These are phyloP conservation scores for Anthostomella pinea DNA, from an alignment of 2,329 filamentous ascomycete species.

Conservation along the genomic window DNA sequence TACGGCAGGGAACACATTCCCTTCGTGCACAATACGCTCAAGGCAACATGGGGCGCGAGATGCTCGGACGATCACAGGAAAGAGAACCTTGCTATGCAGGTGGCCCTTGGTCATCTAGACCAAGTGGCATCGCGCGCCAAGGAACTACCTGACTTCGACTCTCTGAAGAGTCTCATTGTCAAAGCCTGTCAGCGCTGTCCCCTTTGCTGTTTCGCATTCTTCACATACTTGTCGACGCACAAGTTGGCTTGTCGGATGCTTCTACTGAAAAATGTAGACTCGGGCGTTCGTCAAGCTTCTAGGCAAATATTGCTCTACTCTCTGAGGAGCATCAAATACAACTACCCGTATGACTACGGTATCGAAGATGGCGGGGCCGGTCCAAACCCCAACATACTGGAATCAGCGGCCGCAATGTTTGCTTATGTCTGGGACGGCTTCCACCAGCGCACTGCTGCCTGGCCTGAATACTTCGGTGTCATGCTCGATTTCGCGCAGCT, in stretches of 20 bases:
- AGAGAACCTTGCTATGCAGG: slow-evolving; percentile 51
- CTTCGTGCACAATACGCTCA: slow-evolving; percentile 64
- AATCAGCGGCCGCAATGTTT: slow-evolving; percentile 46
- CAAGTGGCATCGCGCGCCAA: slow-evolving; percentile 72
- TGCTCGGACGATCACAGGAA: slow-evolving; percentile 48
- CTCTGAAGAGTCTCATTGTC: slow-evolving; percentile 48
- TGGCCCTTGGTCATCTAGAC: slow-evolving; percentile 65
- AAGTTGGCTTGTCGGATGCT: slow-evolving; percentile 61
- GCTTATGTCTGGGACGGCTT: slow-evolving; percentile 60
- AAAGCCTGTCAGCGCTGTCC: slow-evolving; percentile 49
- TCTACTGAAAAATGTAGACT: slow-evolving; percentile 59
- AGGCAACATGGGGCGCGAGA: slow-evolving; percentile 49
- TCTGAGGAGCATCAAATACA: slow-evolving; percentile 49
- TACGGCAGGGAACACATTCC: slow-evolving; percentile 69
- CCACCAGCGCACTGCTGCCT: slow-evolving; percentile 60
- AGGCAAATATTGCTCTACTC: slow-evolving; percentile 51
- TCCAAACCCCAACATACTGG: slow-evolving; percentile 34
- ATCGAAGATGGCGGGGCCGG: slow-evolving; percentile 28
- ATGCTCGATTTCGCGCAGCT: slow-evolving; percentile 63
- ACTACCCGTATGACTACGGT: slow-evolving; percentile 48
- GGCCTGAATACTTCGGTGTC: slow-evolving; percentile 75
- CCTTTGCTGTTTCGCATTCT: slow-evolving; percentile 55
- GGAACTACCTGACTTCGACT: slow-evolving; percentile 61
- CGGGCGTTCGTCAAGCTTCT: slow-evolving; percentile 51
- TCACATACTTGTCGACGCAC: slow-evolving; percentile 58